Conservation (phyloP, 2,329 filamentous ascomycete genomes). For the Neopestalotiopsis sp. region DNA sequence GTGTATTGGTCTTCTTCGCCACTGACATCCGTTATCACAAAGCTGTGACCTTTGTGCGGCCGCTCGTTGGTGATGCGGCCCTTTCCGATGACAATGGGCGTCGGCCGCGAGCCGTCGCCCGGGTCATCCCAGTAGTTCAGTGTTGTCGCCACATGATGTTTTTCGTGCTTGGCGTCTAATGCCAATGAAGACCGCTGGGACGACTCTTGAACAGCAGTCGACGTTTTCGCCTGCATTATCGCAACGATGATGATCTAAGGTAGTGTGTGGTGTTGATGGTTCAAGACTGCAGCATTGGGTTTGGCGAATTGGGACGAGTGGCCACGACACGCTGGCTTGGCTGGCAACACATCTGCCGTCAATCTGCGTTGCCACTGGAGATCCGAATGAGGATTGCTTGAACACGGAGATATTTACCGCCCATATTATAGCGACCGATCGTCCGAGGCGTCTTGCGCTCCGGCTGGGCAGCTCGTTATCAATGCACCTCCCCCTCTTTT, state of each 20-base stretch:
- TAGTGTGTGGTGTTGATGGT: background rate
- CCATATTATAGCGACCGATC: background rate
- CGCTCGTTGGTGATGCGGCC: constrained; percentile 45
- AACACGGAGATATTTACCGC: background rate
- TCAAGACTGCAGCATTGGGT: background rate
- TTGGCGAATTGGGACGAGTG: background rate
- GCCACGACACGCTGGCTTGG: background rate
- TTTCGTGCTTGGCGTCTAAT: constrained; percentile 6
- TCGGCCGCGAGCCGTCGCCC: constrained; percentile 8
- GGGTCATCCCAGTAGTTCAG: constrained; percentile 12
- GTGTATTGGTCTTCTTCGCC: constrained; percentile 45
- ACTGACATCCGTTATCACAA: constrained; percentile 45
- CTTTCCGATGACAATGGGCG: constrained; percentile 12
- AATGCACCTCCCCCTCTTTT: background rate
- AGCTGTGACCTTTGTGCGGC: constrained; percentile 44
- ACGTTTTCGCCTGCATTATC: background rate
- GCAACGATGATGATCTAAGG: background rate
- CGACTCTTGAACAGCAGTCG: background rate
- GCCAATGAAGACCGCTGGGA: background rate
- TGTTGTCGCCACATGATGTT: constrained; percentile 11
- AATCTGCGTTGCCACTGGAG: background rate
- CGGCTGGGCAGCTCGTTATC: background rate
- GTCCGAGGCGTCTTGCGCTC: background rate
- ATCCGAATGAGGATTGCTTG: background rate
- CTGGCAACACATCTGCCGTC: background rate